phyloP scores from a whole-genome alignment of 148 eudicot genomes.

The Camellia japonica region DNA sequence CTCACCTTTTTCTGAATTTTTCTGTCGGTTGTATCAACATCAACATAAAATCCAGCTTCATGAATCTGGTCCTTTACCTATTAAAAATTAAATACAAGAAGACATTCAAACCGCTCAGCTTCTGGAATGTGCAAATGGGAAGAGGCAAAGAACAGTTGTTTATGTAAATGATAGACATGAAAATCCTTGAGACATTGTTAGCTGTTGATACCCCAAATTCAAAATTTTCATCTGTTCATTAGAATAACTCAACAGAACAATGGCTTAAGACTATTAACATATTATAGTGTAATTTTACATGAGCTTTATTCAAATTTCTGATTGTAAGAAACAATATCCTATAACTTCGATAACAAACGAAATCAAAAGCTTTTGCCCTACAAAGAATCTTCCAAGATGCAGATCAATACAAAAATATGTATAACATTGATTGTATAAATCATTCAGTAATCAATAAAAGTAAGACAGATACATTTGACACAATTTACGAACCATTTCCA shows the following conservation, averaged over 20 bases:
- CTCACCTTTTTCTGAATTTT: slow-evolving; percentile 81
- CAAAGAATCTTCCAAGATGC: background rate
- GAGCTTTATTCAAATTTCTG: background rate
- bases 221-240: background rate
- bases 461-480: background rate
- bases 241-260: background rate
- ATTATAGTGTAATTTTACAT: background rate
- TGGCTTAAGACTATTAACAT: background rate
- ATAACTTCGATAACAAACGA: background rate
- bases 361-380: background rate
- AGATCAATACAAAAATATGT: background rate
- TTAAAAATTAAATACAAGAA: background rate
- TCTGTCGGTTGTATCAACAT: slow-evolving; percentile 72
- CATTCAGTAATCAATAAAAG: background rate
- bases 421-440: background rate
- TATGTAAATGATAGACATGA: background rate
- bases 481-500: background rate
- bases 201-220: background rate
- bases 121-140: background rate
- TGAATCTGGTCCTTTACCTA: slow-evolving; percentile 51
- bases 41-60: slow-evolving; percentile 65
- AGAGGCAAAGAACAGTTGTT: background rate
- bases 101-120: background rate
- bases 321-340: background rate
- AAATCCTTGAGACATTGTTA: background rate